These are phyloP conservation scores for Rhodotorula diobovata DNA, from an alignment of 768 basidiomycete species.

Conservation along the genomic window DNA sequence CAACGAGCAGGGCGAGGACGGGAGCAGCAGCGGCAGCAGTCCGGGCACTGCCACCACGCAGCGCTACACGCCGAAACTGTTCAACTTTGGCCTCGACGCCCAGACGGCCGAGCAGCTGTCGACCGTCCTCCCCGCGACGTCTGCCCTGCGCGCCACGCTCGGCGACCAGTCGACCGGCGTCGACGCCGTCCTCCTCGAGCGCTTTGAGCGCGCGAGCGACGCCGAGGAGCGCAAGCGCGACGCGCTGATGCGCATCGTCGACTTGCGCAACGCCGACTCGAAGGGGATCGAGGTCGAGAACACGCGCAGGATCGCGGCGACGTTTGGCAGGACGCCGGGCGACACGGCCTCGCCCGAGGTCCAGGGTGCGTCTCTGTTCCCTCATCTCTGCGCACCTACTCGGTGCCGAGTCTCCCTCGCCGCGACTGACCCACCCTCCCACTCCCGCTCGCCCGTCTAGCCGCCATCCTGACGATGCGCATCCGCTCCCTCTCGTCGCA, in stretches of 20 bases:
- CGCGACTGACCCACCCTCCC: no score
- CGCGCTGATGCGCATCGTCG: constrained; percentile 64
- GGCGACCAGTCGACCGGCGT: constrained; percentile 22
- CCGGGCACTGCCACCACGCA: not conserved
- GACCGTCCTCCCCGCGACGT: constrained; percentile 16
- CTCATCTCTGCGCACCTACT: not conserved
- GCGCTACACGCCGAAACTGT: constrained; percentile 41
- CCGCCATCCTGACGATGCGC: constrained; percentile 75
- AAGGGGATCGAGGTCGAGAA: constrained; percentile 83
- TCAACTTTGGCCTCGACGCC: constrained; percentile 61
- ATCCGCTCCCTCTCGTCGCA: constrained; percentile 80
- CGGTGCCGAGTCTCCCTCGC: no score
- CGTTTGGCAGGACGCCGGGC: constrained; percentile 69
- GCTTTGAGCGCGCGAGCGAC: constrained; percentile 22
- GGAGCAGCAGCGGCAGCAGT: not conserved
- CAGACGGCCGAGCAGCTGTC: constrained; percentile 49
- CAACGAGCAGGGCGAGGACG: no score
- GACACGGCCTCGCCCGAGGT: constrained; percentile 83
- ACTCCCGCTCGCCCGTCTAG: constrained; percentile 49
- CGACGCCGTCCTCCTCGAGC: constrained; percentile 20
- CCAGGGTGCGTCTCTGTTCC: constrained; percentile 62
- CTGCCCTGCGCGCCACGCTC: constrained; percentile 24
- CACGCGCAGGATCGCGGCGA: constrained; percentile 66
- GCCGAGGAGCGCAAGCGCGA: constrained; percentile 46
- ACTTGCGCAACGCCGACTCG: constrained; percentile 82